phyloP scores from a whole-genome alignment of 345 rosid genomes.

The Passiflora organensis region DNA sequence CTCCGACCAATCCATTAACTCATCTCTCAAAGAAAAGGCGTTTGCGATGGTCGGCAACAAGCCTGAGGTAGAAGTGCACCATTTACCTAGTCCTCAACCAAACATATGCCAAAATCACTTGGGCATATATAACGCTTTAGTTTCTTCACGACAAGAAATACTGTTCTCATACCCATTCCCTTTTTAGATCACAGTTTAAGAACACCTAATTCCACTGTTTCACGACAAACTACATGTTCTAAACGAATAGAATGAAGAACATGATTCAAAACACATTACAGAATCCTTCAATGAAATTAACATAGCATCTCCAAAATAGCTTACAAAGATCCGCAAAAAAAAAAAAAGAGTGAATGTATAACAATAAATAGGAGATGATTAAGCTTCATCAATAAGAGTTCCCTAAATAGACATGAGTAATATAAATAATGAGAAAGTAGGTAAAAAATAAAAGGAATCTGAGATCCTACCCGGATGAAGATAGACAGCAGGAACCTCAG shows the following conservation, averaged over 20 bases:
- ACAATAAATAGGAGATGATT: conserved; percentile 14
- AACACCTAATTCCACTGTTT: not conserved
- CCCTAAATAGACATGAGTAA: conserved; percentile 11
- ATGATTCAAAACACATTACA: not conserved
- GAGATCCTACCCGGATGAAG: not conserved
- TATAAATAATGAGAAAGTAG: not conserved
- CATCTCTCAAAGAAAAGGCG: too few species aligned
- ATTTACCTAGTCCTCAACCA: too few species aligned
- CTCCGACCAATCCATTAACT: too few species aligned
- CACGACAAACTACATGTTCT: too few species aligned
- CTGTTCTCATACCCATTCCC: not conserved
- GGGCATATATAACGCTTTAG: too few species aligned
- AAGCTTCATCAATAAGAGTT: conserved; percentile 1
- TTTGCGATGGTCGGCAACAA: too few species aligned
- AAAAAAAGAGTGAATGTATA: not conserved
- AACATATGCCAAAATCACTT: too few species aligned
- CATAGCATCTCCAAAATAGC: not conserved
- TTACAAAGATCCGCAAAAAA: too few species aligned
- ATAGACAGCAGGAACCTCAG: conserved; percentile 3
- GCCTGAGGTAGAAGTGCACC: too few species aligned
- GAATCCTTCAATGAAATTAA: not conserved
- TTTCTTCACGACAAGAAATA: too few species aligned
- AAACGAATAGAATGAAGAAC: not conserved
- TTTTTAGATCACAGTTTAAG: not conserved
- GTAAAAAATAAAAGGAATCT: conserved; percentile 4